phyloP scores from a whole-genome alignment of 257 asterid species.

The Mentha longifolia region DNA sequence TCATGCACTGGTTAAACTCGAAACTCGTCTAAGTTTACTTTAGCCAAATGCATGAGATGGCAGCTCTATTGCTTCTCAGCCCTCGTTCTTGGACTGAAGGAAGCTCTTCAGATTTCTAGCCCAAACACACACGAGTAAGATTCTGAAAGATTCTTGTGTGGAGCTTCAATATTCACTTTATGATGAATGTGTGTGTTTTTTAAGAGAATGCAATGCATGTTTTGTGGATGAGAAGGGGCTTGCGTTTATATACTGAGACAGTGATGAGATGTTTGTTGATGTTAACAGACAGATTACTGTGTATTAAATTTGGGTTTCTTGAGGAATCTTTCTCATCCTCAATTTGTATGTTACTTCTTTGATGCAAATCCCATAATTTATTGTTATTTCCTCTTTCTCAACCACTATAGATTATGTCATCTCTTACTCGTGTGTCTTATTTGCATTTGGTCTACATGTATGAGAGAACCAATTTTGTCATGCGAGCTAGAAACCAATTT shows the following conservation, averaged over 20 bases:
- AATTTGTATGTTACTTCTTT: conserved; percentile 38
- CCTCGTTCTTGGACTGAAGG: conserved; percentile 57
- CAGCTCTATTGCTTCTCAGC: conserved; percentile 57
- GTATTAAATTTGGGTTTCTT: conserved; percentile 11
- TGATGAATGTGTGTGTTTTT: not conserved
- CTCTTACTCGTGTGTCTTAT: not conserved
- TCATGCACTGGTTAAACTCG: conserved; percentile 57
- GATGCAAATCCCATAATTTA: conserved; percentile 18
- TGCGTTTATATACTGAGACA: not conserved
- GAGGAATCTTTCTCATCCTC: conserved; percentile 34
- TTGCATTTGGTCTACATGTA: not conserved
- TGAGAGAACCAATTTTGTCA: not conserved
- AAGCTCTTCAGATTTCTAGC: conserved; percentile 43
- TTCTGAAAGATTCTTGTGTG: too few relatives aligned
- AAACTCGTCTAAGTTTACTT: conserved; percentile 24
- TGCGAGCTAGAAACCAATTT: too few relatives aligned
- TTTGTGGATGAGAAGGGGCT: not conserved
- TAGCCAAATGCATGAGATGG: conserved; percentile 68
- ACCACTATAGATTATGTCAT: not conserved
- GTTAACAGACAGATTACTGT: conserved; percentile 15
- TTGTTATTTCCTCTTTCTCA: conserved; percentile 22
- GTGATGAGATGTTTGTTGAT: not conserved
- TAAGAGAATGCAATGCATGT: not conserved
- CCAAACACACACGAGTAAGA: not conserved
- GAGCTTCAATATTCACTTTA: not conserved